Base-by-base conservation (phyloP, 2,329 filamentous ascomycete species). In the Xylariaceae sp. region DNA sequence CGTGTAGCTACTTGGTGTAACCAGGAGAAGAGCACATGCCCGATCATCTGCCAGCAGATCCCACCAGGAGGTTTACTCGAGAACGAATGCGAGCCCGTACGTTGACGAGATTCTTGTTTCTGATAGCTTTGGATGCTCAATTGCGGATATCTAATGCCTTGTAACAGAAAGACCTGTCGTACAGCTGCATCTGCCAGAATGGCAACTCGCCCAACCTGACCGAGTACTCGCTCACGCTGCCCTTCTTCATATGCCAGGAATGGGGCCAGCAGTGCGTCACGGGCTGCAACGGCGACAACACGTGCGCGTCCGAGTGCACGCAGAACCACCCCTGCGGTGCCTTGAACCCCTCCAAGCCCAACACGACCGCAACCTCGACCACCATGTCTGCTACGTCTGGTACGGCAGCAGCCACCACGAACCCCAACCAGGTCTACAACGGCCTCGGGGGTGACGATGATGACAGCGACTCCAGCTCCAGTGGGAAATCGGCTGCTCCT, bases 211-310 rank as follows among this genome's bases (percentile, higher is more conserved):
- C 89, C 60, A 91, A 92, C 72, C 72, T 89, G 45, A 83, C 86
- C 64, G 80, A 92, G 71, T 94, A 87, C 79, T 86, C 85, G 17
- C 78, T 90, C 61, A 92, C 89, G 1, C 76, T 94, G 22, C 89
- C 89, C 33, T 93, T 83, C 79, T 89, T 85, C 73, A 78, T 84
- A 62, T 94, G 89, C 79, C 78, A 78, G 43, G 78, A 87, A 71
- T 90, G 80, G 78, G 86, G 82, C 62, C 83, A 75, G 67, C 81
- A 90, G 71, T 90, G 87, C 68, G 83, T 87, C 12, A 65, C 59
- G 2, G 70, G 56, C 52, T 91, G 88, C 71, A 73, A 71, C 33
- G 53, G 65, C 45, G 75, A 86, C 70, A 77, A 77, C 60, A 56
- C 63, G n/a, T 91, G 88, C 67, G 69, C 78, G n/a, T 70, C 72